A percentile compares a stretch with the other conserved stretches of the same genome.
Conservation (phyloP, 441 rosid genomes). For the Pelargonium fulgidum region DNA sequence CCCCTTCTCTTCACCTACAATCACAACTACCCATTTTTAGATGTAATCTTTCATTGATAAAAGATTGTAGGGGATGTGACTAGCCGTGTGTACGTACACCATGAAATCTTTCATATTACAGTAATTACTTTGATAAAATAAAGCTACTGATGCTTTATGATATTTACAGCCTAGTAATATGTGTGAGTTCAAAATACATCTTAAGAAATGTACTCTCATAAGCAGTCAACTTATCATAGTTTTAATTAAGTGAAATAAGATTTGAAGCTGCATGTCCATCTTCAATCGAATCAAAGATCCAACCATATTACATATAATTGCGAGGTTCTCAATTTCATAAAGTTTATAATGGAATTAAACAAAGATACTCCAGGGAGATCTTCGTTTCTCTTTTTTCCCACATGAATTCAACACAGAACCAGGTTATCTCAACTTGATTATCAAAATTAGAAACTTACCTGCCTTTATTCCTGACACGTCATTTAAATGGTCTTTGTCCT, state of each 20-base stretch:
- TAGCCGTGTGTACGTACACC: slow-evolving; percentile 12
- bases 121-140: not conserved
- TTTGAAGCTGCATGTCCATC: not conserved
- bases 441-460: slow-evolving; percentile 24
- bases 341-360: not conserved
- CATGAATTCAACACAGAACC: not conserved
- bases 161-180: not conserved
- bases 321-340: not conserved
- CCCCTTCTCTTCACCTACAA: slow-evolving; percentile 41
- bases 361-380: not conserved
- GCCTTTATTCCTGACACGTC: slow-evolving; percentile 27
- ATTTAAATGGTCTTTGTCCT: slow-evolving; percentile 33
- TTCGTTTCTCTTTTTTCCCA: not conserved
- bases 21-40: slow-evolving; percentile 14
- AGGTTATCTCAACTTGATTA: not conserved
- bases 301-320: not conserved
- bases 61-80: slow-evolving; percentile 8
- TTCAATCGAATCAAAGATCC: not conserved
- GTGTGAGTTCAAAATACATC: not conserved
- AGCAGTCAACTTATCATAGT: not conserved
- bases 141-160: not conserved
- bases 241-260: not conserved
- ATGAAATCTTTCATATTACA: slow-evolving; percentile 9
- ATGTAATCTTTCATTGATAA: slow-evolving; percentile 16
- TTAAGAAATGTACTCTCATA: not conserved